Conservation (phyloP, 2,329 filamentous ascomycete species). For the Alternaria metachromatica region DNA sequence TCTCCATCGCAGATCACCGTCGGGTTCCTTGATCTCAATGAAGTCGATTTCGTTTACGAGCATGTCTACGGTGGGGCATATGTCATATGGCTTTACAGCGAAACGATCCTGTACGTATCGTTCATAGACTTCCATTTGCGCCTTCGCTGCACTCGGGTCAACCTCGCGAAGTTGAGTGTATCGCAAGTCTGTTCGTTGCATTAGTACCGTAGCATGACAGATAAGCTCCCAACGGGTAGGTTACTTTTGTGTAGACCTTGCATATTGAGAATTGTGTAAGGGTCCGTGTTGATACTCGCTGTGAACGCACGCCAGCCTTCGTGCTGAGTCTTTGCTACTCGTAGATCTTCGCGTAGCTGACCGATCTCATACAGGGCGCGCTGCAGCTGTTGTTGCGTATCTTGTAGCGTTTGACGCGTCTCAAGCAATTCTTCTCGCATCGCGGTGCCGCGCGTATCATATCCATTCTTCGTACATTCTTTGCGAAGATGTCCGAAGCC, state of each 20-base stretch:
- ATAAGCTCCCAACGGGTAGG: too few relatives aligned
- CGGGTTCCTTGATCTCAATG: not conserved
- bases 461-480: not conserved
- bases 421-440: not conserved
- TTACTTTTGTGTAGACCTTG: not conserved
- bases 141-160: not conserved
- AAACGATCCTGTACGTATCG: too few relatives aligned
- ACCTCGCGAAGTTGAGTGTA: not conserved
- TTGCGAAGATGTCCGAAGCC: not conserved
- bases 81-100: too few relatives aligned
- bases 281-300: accelerated
- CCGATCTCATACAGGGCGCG: accelerated
- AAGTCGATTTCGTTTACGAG: not conserved
- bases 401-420: not conserved
- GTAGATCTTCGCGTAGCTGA: not conserved
- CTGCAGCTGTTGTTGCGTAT: not conserved
- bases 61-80: too few relatives aligned
- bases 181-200: not conserved
- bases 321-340: not conserved
- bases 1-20: not conserved
- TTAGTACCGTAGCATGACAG: too few relatives aligned
- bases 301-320: not conserved
- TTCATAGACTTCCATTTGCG: not conserved
- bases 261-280: accelerated
- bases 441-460: accelerated